Evolutionary conservation across 257 asterid genomes (phyloP).

Genomic region (Capsicum rhomboideum): DNA sequence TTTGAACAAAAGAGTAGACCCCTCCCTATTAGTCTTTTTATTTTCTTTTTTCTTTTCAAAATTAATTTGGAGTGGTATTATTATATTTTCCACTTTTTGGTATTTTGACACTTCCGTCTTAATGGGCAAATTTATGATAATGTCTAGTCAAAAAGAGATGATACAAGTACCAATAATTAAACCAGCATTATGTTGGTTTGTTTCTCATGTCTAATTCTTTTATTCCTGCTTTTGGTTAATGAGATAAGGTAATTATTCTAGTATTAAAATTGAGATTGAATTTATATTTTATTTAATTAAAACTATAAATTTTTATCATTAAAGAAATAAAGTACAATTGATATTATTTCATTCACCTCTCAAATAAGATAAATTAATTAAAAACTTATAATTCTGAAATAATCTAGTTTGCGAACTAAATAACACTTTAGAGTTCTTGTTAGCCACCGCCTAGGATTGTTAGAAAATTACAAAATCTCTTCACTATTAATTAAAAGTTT

Average conservation of each 20-base stretch:
- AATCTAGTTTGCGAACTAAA: too few relatives aligned
- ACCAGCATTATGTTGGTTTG: not conserved
- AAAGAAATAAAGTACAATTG: not conserved
- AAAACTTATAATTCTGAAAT: not conserved
- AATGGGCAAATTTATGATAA: not conserved
- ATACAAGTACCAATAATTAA: not conserved
- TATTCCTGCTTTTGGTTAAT: not conserved
- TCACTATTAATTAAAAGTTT: not conserved
- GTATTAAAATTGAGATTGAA: too few relatives aligned
- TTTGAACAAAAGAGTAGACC: conserved; percentile 9
- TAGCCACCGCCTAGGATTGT: not conserved
- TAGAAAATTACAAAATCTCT: not conserved
- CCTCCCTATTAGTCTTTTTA: not conserved
- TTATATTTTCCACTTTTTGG: not conserved
- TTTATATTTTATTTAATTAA: too few relatives aligned
- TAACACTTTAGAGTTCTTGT: not conserved
- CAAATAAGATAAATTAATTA: not conserved
- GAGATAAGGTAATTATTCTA: too few relatives aligned
- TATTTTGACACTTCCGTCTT: not conserved
- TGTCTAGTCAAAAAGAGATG: not conserved
- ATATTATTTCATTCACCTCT: not conserved
- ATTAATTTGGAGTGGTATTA: not conserved
- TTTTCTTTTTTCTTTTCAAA: not conserved
- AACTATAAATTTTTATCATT: too few relatives aligned
- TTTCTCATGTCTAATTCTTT: not conserved